A percentile compares a stretch with the other conserved stretches of the same genome.
Evolutionary conservation across 768 basidiomycete genomes (phyloP).

Genomic region (Leccinum uliginosum): DNA sequence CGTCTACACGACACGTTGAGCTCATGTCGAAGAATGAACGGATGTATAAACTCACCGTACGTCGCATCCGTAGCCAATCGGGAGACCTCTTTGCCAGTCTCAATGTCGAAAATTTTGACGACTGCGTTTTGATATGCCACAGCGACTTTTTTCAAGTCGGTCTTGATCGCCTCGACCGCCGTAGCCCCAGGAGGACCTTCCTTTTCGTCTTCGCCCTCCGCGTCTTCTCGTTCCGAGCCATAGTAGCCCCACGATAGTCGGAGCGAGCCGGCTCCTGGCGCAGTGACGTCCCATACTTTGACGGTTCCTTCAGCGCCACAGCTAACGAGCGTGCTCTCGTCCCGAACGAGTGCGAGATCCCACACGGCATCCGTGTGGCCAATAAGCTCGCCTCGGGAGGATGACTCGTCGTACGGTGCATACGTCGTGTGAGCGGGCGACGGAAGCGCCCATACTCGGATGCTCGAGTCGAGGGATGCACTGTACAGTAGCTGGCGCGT

Average conservation of each 20-base stretch:
- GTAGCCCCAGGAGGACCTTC: conserved; percentile 61
- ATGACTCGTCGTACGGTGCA: conserved; percentile 80
- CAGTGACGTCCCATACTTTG: conserved; percentile 90
- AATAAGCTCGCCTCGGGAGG: conserved; percentile 73
- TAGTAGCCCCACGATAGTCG: conserved; percentile 77
- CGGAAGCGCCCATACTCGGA: conserved; percentile 88
- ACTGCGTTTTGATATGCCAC: conserved; percentile 88
- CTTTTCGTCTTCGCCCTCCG: conserved; percentile 43
- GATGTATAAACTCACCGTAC: conserved; percentile 41
- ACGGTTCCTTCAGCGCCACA: conserved; percentile 89
- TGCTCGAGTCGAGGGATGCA: conserved; percentile 89
- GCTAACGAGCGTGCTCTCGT: conserved; percentile 80
- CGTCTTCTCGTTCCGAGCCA: conserved; percentile 49
- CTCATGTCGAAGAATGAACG: conserved; percentile 2
- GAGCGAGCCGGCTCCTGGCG: conserved; percentile 55
- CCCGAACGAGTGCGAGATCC: conserved; percentile 85
- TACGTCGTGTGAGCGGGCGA: conserved; percentile 78
- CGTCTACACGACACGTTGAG: conserved; percentile 44
- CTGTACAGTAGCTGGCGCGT: conserved; percentile 79
- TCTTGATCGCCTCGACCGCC: conserved; percentile 76
- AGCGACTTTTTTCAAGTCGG: conserved; percentile 80
- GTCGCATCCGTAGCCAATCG: conserved; percentile 56
- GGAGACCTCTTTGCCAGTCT: conserved; percentile 73
- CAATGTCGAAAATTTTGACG: conserved; percentile 90
- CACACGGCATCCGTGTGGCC: conserved; percentile 96